phyloP scores from a whole-genome alignment of 306 rosid species.

The Hippophae gyantsensis region DNA sequence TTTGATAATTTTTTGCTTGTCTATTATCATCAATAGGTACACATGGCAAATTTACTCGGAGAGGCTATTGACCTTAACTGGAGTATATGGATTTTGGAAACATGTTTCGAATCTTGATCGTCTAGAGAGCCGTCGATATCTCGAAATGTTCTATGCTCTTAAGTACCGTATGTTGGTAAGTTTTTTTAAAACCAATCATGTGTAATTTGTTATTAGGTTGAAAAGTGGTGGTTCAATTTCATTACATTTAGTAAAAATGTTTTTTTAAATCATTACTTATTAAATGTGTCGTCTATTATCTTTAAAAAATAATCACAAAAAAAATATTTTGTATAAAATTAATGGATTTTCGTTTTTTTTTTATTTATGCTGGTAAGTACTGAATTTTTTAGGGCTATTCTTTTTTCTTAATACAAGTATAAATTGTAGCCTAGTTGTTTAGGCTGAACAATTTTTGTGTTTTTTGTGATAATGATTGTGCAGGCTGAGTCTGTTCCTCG shows the following conservation, averaged over 20 bases:
- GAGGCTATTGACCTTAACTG: conserved; percentile 87
- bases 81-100: conserved; percentile 98
- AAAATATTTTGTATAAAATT: too few species aligned
- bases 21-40: conserved; percentile 36
- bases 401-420: too few species aligned
- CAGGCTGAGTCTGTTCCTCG: conserved; percentile 80
- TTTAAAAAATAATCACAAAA: too few species aligned
- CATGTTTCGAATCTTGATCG: conserved; percentile 96
- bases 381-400: too few species aligned
- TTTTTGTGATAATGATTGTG: not conserved
- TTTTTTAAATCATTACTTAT: too few species aligned
- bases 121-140: conserved; percentile 86
- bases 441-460: not conserved
- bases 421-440: not conserved
- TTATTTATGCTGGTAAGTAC: too few species aligned
- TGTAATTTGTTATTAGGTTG: too few species aligned
- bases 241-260: too few species aligned
- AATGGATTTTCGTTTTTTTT: too few species aligned
- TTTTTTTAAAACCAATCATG: not conserved
- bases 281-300: too few species aligned
- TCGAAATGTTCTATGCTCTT: conserved; percentile 97
- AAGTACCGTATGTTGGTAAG: conserved; percentile 86
- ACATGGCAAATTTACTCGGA: conserved; percentile 96
- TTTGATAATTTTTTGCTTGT: too few species aligned
- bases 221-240: too few species aligned